These are phyloP conservation scores for Phytophthora hibernalis DNA, from an alignment of 352 stramenopile genomes.

Conservation along the genomic window DNA sequence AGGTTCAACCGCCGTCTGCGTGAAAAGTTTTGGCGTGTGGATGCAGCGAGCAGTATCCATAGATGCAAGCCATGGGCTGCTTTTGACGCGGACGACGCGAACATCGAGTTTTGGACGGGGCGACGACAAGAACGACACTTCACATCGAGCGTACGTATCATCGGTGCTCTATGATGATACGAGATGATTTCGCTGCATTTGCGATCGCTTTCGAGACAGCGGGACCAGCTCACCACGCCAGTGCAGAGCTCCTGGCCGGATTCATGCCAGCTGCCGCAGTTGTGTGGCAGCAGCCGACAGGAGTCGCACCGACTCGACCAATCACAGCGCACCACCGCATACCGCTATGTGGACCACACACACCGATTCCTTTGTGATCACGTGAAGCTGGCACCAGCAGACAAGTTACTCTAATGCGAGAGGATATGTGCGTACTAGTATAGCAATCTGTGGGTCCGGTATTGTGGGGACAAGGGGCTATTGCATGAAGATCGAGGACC, in stretches of 20 bases:
- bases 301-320: conserved; percentile 15
- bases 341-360: background rate
- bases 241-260: conserved; percentile 23
- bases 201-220: conserved; percentile 20
- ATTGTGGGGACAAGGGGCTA: no score
- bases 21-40: conserved; percentile 24
- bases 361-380: no score
- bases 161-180: conserved; percentile 8
- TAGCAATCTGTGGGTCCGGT: no score
- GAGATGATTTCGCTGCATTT: background rate
- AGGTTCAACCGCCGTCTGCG: conserved; percentile 22
- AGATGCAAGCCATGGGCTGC: background rate
- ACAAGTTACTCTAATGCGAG: no score
- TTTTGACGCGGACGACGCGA: background rate
- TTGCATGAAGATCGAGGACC: no score
- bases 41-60: conserved; percentile 7
- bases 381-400: no score
- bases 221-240: conserved; percentile 24
- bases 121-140: conserved; percentile 20
- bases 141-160: conserved; percentile 24
- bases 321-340: conserved; percentile 24
- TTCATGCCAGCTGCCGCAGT: conserved; percentile 30
- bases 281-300: conserved; percentile 27
- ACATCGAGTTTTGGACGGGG: background rate
- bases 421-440: no score